Evolutionary conservation across 164 flowering plant genomes (phyloP), one percentile per base, ranked within the genome.

Genomic region (Stephania japonica): DNA sequence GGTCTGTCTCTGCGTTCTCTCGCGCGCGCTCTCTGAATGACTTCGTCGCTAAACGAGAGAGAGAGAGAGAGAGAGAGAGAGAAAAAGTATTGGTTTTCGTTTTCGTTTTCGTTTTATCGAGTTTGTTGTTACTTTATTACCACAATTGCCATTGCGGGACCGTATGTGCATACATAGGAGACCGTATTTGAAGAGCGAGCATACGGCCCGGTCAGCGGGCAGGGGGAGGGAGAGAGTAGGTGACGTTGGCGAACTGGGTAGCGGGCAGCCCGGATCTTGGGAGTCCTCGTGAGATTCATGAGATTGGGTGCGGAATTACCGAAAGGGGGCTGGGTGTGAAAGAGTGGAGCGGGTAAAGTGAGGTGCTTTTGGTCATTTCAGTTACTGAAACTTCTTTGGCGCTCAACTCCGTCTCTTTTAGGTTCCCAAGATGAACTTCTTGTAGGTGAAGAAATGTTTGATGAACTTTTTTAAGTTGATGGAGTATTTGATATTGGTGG

Each of bases 1-100:
- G 75, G 71, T 65, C 68, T 59, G 64, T 67, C 73, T 23, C 24
- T n/a, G 65, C 5, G 42, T 50, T 75, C n/a, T 64, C 11, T 26
- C 43, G 42, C 67, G 64, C 67, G 56, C 71, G n/a, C 70, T 67
- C n/a, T 38, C 43, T 67, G 13, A 16, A n/a, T 6, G n/a, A 21
- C n/a, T 47, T 49, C n/a, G 27, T 68, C 26, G 26, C 16, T 68
- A 32, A 43, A 42, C 19, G 16, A 42, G 42, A 21, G 53, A n/a
- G 1, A n/a, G 21, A 42, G 3, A 43, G 8, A 47, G 3, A 43
- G 8, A 47, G 16, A 42, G 42, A 21, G 53, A n/a, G 1, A n/a
- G 21, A 42, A 0, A 43, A 1, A 47, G 1, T 67, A 42, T 42
- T 38, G 0, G 14, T 68, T 68, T 68, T 42, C 38, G 14, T 16